Evolutionary conservation across 2,329 filamentous ascomycete species (phyloP).

Genomic region (Reticulascus tulasneorum): DNA sequence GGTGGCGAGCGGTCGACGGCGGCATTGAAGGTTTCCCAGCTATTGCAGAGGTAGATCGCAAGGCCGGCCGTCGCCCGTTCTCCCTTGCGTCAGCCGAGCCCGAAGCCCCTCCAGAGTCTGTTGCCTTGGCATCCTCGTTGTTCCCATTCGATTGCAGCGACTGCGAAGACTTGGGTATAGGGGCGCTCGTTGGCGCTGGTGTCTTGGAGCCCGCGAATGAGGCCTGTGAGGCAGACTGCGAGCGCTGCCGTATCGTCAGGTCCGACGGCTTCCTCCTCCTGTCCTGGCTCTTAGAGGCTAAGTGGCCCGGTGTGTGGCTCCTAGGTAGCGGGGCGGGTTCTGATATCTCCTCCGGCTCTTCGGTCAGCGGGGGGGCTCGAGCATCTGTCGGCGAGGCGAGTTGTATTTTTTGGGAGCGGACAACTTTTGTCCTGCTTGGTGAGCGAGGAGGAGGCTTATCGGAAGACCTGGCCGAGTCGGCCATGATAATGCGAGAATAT

Average conservation of each 20-base stretch:
- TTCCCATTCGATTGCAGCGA: slow-evolving; percentile 13
- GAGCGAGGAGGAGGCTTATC: slow-evolving; percentile 12
- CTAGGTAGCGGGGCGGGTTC: slow-evolving; percentile 37
- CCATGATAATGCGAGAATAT: slow-evolving; percentile 14
- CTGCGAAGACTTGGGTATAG: slow-evolving; percentile 13
- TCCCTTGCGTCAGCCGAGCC: slow-evolving; percentile 19
- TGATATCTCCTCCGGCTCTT: slow-evolving; percentile 18
- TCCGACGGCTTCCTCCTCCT: slow-evolving; percentile 48
- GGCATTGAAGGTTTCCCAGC: slow-evolving; percentile 22
- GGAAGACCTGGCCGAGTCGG: slow-evolving; percentile 16
- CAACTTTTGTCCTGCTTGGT: slow-evolving; percentile 35
- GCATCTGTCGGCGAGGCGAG: slow-evolving; percentile 29
- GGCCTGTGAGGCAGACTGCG: slow-evolving; percentile 43
- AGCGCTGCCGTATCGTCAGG: slow-evolving; percentile 49
- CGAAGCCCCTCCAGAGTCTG: slow-evolving; percentile 7
- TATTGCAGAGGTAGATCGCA: slow-evolving; percentile 53
- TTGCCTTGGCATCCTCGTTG: slow-evolving; percentile 20
- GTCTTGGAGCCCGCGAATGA: slow-evolving; percentile 15
- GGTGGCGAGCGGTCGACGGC: slow-evolving; percentile 3
- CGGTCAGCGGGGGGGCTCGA: slow-evolving; percentile 18
- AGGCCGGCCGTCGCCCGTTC: slow-evolving; percentile 36
- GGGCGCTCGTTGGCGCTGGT: slow-evolving; percentile 17
- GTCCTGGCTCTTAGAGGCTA: slow-evolving; percentile 54
- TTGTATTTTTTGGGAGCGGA: slow-evolving; percentile 52
- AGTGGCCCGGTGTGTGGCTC: slow-evolving; percentile 60